Evolutionary conservation across 2,329 filamentous ascomycete species (phyloP), one percentile per base, ranked within the genome.

Genomic region (Erysiphe pulchra): DNA sequence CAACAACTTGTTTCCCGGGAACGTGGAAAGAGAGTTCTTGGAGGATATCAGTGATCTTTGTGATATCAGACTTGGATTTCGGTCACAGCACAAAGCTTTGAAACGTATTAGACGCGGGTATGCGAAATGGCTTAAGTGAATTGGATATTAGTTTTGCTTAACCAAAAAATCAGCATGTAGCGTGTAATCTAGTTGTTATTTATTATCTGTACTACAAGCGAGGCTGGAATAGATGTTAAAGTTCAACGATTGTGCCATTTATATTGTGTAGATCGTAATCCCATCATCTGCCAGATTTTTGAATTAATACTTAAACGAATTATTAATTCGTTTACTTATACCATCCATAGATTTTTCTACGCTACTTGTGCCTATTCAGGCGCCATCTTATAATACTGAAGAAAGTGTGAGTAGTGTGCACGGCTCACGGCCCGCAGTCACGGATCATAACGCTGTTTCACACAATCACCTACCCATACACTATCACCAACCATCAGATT

Each of bases 61-160:
- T 17, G 85, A 93, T 57, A 75, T 87, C 51, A 64, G 73, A 42
- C 78, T 75, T 53, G 83, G 84, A 2, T 71, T 92, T 45, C 71
- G 77, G 54, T 71, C 76, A 53, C 87, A 95, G 64, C 69, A 77
- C 48, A 77, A 74, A 58, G 80, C 87, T 39, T 64, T 93, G 46
- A 75, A 86, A 54, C 71, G 90, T 48, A 84, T 95, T 53, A 70
- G 82, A 50, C 95, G 90, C 87, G 80, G 80, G 4, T 95, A 94
- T 65, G 73, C 73, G 2, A 77, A 77, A 57, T 94, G 80, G 79
- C 57, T 82, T 45, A 10, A 20, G 50, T 47, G 47, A 57, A 47
- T 49, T 42, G 37, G 30, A 20, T 37, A 5, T 28, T 28, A 28
- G 24, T 28, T 5, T 37, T 31, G 2, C 8, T 3, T 1, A 10